A percentile compares a stretch with the other conserved stretches of the same genome.
Conservation (phyloP, 495 filamentous ascomycete species). For the Aspergillus leporis region DNA sequence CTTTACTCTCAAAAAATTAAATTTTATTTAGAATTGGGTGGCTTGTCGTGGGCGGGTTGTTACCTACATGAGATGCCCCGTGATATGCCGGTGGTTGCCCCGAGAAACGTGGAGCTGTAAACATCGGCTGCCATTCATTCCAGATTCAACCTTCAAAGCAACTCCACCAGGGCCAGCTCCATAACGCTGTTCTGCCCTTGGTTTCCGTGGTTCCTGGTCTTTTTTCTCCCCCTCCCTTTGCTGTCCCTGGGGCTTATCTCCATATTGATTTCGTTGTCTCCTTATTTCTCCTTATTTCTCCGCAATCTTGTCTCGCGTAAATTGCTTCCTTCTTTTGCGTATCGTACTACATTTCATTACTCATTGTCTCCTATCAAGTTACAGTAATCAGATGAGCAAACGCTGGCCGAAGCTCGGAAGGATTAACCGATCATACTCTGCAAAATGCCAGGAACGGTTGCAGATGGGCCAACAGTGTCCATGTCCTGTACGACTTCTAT, state of each 20-base stretch:
- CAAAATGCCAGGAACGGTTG: constrained; percentile 61
- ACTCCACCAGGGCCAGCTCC: constrained; percentile 31
- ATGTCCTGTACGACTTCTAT: constrained; percentile 57
- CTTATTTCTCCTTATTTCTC: not conserved
- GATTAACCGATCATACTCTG: constrained; percentile 22
- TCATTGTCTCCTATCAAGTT: constrained; percentile 18
- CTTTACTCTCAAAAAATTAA: not conserved
- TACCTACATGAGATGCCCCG: constrained; percentile 7
- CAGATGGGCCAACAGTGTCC: constrained; percentile 63
- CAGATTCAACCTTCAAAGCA: constrained; percentile 27
- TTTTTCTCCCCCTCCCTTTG: constrained; percentile 14
- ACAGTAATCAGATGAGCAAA: constrained; percentile 37
- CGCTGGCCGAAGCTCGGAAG: constrained; percentile 43
- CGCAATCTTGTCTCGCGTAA: not conserved
- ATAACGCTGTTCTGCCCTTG: constrained; percentile 21
- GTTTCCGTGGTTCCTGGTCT: constrained; percentile 14
- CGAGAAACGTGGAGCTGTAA: constrained; percentile 47
- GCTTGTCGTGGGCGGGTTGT: not conserved
- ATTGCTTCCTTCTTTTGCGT: not conserved
- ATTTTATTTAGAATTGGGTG: not conserved
- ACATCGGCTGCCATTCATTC: constrained; percentile 33
- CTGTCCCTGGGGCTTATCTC: constrained; percentile 7
- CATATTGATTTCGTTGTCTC: not conserved
- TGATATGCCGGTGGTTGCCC: constrained; percentile 39
- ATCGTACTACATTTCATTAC: constrained; percentile 10